A percentile compares a stretch with the other conserved stretches of the same genome.
phyloP scores from a whole-genome alignment of 176 grass and related monocot species.

The Zoysia japonica region DNA sequence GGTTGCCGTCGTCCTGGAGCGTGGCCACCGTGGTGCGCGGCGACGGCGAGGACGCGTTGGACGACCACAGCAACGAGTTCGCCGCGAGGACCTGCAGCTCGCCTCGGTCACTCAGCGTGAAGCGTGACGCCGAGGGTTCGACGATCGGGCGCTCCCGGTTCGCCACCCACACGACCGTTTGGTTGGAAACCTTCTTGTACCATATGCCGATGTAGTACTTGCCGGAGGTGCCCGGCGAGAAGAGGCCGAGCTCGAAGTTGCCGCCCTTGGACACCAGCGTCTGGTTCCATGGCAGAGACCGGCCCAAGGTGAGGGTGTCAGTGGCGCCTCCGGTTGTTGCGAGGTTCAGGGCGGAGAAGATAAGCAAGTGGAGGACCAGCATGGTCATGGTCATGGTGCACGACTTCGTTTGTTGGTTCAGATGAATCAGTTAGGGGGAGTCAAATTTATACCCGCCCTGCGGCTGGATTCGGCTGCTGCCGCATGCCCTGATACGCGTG shows the following conservation, averaged over 20 bases:
- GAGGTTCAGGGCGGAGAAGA: conserved; percentile 30
- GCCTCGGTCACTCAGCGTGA: conserved; percentile 45
- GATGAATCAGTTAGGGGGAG: not conserved
- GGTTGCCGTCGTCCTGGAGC: conserved; percentile 61
- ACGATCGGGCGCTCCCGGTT: conserved; percentile 55
- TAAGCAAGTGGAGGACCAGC: conserved; percentile 19
- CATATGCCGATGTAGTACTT: conserved; percentile 63
- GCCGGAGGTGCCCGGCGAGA: conserved; percentile 47
- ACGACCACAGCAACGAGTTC: conserved; percentile 46
- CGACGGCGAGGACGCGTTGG: conserved; percentile 46
- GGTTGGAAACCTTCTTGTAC: conserved; percentile 58
- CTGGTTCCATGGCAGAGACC: conserved; percentile 53
- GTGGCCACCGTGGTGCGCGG: conserved; percentile 43
- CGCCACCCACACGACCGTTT: conserved; percentile 57
- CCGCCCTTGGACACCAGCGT: conserved; percentile 55
- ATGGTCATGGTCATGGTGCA: conserved; percentile 46
- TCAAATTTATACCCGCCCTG: not conserved
- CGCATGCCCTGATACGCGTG: not conserved
- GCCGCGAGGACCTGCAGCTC: conserved; percentile 42
- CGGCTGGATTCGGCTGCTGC: not conserved
- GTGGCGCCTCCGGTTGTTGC: not conserved
- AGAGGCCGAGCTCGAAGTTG: conserved; percentile 70
- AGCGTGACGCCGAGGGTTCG: conserved; percentile 34
- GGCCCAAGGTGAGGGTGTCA: conserved; percentile 49
- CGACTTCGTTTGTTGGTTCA: not conserved